Percentiles rank a stretch among this genome's conserved stretches.
These are phyloP conservation scores for Rhodofomes roseus DNA, from an alignment of 1,284 basidiomycete genomes.

Conservation along the genomic window DNA sequence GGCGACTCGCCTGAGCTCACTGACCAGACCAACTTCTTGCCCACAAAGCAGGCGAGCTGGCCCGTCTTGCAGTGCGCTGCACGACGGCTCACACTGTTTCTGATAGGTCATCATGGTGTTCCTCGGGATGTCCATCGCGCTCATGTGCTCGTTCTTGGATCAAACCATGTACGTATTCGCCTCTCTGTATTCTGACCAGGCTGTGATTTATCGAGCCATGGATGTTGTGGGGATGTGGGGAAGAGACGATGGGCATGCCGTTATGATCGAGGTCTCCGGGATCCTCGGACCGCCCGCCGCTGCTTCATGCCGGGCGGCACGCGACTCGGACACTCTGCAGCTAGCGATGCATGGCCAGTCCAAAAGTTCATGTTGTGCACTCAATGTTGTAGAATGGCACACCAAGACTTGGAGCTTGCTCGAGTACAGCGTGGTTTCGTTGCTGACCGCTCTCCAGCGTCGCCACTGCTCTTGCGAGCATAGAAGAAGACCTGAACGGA, in stretches of 20 bases:
- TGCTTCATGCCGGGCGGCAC: too few species aligned
- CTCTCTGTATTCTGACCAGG: background rate
- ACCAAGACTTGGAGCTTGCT: background rate
- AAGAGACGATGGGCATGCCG: too few species aligned
- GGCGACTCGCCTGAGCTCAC: background rate
- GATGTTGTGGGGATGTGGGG: too few species aligned
- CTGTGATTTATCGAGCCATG: background rate
- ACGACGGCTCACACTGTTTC: background rate
- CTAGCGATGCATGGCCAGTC: too few species aligned
- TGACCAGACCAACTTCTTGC: background rate
- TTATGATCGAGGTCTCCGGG: too few species aligned
- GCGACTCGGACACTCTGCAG: too few species aligned
- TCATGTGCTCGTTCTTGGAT: background rate
- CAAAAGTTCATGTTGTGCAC: too few species aligned
- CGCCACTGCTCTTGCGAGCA: constrained; percentile 38
- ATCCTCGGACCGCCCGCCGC: too few species aligned
- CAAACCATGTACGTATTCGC: background rate
- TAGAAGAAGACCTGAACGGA: constrained; percentile 34
- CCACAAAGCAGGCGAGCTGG: background rate
- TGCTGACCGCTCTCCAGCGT: constrained; percentile 15
- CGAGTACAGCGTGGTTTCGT: background rate
- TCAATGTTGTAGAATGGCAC: background rate
- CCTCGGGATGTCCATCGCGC: background rate
- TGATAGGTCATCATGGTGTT: background rate
- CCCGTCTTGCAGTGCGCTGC: background rate